Evolutionary conservation across 306 rosid species (phyloP).

Genomic region (Prunus dulcis): DNA sequence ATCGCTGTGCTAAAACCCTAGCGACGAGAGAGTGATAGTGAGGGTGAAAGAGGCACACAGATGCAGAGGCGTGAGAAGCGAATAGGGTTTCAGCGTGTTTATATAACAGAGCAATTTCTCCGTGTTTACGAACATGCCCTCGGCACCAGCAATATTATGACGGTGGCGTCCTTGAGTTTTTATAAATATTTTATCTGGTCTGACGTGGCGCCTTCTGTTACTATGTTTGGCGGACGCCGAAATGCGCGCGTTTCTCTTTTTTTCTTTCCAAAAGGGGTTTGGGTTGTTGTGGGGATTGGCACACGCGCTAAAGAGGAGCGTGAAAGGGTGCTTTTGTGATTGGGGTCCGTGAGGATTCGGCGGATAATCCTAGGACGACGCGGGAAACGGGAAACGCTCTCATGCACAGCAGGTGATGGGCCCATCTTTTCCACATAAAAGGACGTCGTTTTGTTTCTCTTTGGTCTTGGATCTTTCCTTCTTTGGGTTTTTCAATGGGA

Average conservation of each 20-base stretch:
- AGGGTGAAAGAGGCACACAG: neutral
- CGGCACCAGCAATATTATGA: neutral
- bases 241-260: neutral
- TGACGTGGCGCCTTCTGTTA: neutral
- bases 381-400: neutral
- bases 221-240: neutral
- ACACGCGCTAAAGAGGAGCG: slow-evolving; percentile 1
- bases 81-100: slow-evolving; percentile 1
- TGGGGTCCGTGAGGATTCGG: too few relatives aligned
- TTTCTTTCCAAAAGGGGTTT: neutral
- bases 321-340: neutral
- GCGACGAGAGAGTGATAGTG: slow-evolving; percentile 12
- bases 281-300: neutral
- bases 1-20: slow-evolving; percentile 21
- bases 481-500: neutral
- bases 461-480: neutral
- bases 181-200: neutral
- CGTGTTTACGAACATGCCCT: slow-evolving; percentile 20
- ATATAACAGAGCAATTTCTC: neutral
- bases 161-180: neutral
- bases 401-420: neutral
- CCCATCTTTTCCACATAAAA: neutral
- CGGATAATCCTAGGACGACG: neutral
- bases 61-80: neutral
- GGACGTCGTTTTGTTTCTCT: neutral